Base-by-base conservation (phyloP, 768 basidiomycete species). In the Naematelia aurantialba region DNA sequence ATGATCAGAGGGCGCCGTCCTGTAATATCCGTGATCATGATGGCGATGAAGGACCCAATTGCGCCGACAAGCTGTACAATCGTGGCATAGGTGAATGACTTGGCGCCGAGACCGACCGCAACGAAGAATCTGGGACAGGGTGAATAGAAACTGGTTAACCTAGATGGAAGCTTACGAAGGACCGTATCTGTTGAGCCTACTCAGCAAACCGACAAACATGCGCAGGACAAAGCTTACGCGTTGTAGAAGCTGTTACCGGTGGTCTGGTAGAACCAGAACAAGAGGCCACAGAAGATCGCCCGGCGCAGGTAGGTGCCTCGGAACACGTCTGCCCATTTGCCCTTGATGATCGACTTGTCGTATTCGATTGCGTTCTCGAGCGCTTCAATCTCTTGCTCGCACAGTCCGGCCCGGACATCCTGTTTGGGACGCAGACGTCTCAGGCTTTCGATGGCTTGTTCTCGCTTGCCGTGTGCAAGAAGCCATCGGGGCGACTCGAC, bases 401-500 rank as follows among this genome's bases (percentile, higher is more conserved):
- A 42, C 25, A 54, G 24, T 21, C 65, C 61, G 8, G 58, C 45
- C 14, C 46, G 53, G 21, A 34, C 44, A 29, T 62, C 61, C 14
- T 56, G 34, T 30, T 56, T 51, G 11, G 29, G 55, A 22, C 65
- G 47, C 8, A 66, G 55, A 29, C 58, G 42, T n/a, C 42, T 19
- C 3, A 66, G 53, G 31, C 44, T 55, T 34, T 60, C 47, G 17
- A 62, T 14, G n/a, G 65, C 65, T 25, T 57, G 45, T 39, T 66
- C 65, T 19, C 49, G 44, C 25, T 56, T 13, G 4, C 59, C 59
- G 29, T 77, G 74, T 55, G 73, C 76, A 58, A 80, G 68, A 46
- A 76, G 62, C 78, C 76, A 80, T 30, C 76, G 63, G 1, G 75
- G 75, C 1, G 66, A 68, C 52, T 72, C 72, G 12, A 68, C 66